Base-by-base conservation (phyloP, 495 filamentous ascomycete genomes). In the Penicillium atrosanguineum region DNA sequence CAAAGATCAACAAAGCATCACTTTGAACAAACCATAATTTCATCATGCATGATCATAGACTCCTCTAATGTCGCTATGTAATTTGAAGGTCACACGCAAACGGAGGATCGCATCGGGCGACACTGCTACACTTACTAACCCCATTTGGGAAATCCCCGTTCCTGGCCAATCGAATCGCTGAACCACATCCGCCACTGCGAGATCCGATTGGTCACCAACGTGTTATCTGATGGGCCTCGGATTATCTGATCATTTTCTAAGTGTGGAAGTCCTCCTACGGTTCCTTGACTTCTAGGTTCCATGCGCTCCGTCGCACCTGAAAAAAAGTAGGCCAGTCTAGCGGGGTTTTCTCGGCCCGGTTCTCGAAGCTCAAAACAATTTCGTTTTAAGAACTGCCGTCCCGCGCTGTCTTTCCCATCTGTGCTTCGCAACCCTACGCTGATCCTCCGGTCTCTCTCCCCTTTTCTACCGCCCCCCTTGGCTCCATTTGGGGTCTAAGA, bases 161-260 rank as follows among this genome's bases (percentile, higher is more conserved):
- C 19, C 38, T 40, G 38, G 6, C 38, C 38, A 40, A 40, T 40
- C 2, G 18, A 4, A 40, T 4, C 9, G n/a, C n/a, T 6, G 7
- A 0, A 7, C n/a, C 38, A 40, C 8, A 16, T 0, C 38, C n/a
- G 6, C 19, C 38, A 40, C 9, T 3, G n/a, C 38, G n/a, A 0
- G 38, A 6, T 19, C 38, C 18, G n/a, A 46, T 46, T 46, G 44
- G 44, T n/a, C 44, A 46, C 2, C 4, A n/a, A 1, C 15, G 4
- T 8, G 26, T 46, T 46, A 46, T 46, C 44, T 46, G 44, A 46
- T 46, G 44, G 44, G 7, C 21, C 43, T 15, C 31, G 38, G n/a
- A 40, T 46, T 46, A 46, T 46, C 44, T 46, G 44, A 46, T 46
- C 44, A 34, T 1, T 34, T 15, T 14, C 31, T 4, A 34, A 3